Evolutionary conservation across 352 stramenopile genomes (phyloP).

Genomic region (Phytophthora megakarya): DNA sequence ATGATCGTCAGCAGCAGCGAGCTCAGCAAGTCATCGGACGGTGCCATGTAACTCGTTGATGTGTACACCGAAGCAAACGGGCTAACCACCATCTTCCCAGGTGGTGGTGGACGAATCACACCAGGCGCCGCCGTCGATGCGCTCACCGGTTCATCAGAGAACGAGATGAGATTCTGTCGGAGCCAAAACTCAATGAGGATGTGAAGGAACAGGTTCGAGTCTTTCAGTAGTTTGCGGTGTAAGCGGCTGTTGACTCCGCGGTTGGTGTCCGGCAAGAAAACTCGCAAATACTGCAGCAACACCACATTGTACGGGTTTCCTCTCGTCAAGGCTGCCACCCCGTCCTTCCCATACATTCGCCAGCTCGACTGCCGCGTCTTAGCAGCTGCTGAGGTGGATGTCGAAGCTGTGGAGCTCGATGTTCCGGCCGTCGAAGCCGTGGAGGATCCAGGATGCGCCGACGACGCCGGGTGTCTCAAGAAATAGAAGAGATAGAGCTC

Average conservation of each 20-base stretch:
- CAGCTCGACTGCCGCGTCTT: slow-evolving; percentile 67
- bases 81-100: slow-evolving; percentile 49
- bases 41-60: slow-evolving; percentile 84
- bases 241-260: slow-evolving; percentile 74
- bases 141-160: slow-evolving; percentile 59
- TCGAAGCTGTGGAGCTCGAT: slow-evolving; percentile 54
- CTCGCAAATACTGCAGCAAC: slow-evolving; percentile 77
- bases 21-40: slow-evolving; percentile 81
- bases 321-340: slow-evolving; percentile 61
- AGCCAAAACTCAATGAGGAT: slow-evolving; percentile 90
- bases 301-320: slow-evolving; percentile 88
- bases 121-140: slow-evolving; percentile 28
- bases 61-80: slow-evolving; percentile 80
- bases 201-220: slow-evolving; percentile 84
- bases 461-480: slow-evolving; percentile 73
- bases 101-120: slow-evolving; percentile 19
- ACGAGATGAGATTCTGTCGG: slow-evolving; percentile 88
- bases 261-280: slow-evolving; percentile 75
- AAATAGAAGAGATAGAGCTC: slow-evolving; percentile 89
- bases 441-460: slow-evolving; percentile 54
- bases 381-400: slow-evolving; percentile 56
- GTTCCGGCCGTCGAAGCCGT: slow-evolving; percentile 10
- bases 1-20: slow-evolving; percentile 84
- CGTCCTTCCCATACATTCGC: slow-evolving; percentile 73
- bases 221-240: slow-evolving; percentile 75